These are phyloP conservation scores for Candolleomyces aberdarensis DNA, from an alignment of 768 basidiomycete species.

Conservation along the genomic window DNA sequence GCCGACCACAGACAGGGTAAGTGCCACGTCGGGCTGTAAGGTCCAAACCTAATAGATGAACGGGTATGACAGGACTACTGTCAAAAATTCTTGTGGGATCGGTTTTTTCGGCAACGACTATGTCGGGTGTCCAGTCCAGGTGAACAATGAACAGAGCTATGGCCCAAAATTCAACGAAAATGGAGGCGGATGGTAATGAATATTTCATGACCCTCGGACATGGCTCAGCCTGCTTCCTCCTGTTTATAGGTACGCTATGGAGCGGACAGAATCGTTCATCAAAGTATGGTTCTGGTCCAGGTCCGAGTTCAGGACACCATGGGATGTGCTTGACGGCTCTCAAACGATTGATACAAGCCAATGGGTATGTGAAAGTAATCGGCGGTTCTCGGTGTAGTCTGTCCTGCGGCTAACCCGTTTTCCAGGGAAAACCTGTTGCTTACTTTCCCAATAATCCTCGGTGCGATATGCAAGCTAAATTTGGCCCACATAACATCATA, in stretches of 20 bases:
- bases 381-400: background rate
- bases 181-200: slow-evolving; percentile 16
- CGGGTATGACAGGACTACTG: slow-evolving; percentile 26
- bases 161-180: slow-evolving; percentile 7
- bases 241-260: slow-evolving; percentile 6
- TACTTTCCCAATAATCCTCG: slow-evolving; percentile 51
- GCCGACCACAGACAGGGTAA: slow-evolving; percentile 46
- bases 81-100: slow-evolving; percentile 46
- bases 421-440: slow-evolving; percentile 49
- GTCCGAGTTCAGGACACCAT: background rate
- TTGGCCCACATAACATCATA: slow-evolving; percentile 59
- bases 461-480: slow-evolving; percentile 55
- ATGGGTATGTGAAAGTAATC: background rate
- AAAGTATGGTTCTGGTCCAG: slow-evolving; percentile 13
- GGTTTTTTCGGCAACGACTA: slow-evolving; percentile 39
- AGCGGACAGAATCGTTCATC: slow-evolving; percentile 2
- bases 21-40: slow-evolving; percentile 6
- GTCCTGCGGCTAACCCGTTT: background rate
- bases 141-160: slow-evolving; percentile 7
- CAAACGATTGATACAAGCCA: background rate
- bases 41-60: background rate
- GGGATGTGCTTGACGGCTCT: background rate
- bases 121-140: slow-evolving; percentile 53
- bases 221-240: background rate
- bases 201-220: background rate